Conservation (phyloP, 2,329 filamentous ascomycete species). For the Ustilaginoidea virens region DNA sequence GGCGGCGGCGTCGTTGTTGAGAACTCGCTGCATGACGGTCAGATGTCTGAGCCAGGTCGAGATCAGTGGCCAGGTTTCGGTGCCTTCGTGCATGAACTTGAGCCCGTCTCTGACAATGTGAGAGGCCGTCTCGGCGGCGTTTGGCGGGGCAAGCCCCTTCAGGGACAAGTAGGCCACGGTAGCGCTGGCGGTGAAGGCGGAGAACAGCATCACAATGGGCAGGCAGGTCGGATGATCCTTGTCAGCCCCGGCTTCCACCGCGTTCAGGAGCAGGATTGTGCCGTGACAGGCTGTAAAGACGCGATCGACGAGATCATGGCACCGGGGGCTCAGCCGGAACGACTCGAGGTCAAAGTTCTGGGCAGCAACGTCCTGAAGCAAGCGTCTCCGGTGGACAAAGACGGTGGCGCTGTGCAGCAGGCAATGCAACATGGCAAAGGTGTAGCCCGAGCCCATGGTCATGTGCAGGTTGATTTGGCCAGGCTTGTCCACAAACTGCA, state of each 20-base stretch:
- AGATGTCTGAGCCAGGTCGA: conserved; percentile 44
- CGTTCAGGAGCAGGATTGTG: conserved; percentile 38
- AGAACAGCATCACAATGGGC: conserved; percentile 49
- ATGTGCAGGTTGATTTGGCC: conserved; percentile 47
- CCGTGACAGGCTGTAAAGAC: conserved; percentile 44
- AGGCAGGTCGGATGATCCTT: conserved; percentile 45
- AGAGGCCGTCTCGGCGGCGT: conserved; percentile 39
- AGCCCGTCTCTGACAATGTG: conserved; percentile 42
- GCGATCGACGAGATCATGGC: conserved; percentile 37
- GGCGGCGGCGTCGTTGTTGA: conserved; percentile 34
- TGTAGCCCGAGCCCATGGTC: conserved; percentile 48
- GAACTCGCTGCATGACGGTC: conserved; percentile 44
- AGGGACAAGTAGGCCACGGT: conserved; percentile 48
- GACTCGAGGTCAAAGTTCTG: conserved; percentile 36
- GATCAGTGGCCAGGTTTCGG: conserved; percentile 44
- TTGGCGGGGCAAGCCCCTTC: conserved; percentile 40
- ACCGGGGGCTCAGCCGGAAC: conserved; percentile 34
- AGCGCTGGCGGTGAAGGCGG: conserved; percentile 43
- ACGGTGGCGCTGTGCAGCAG: conserved; percentile 45
- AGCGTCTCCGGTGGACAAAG: conserved; percentile 43
- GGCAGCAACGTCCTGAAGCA: conserved; percentile 40
- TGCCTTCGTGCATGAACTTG: conserved; percentile 42
- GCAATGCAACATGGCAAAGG: conserved; percentile 47
- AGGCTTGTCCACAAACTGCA: conserved; percentile 45
- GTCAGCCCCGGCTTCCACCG: conserved; percentile 39